Conservation (phyloP, 176 grass and related monocot genomes). For the Typha latifolia region DNA sequence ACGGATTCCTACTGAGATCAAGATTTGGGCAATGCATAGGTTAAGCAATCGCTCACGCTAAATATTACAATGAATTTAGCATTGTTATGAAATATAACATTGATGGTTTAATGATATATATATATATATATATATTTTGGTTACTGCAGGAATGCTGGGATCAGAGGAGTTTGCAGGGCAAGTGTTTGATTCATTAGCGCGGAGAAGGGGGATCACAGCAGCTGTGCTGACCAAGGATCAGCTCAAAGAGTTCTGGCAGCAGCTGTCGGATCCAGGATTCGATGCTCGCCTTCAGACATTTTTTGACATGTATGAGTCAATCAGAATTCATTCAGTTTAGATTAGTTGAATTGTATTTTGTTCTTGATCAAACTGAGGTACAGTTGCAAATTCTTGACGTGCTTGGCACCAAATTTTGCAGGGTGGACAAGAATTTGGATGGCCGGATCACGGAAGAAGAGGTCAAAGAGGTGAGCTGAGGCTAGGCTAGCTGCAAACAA, state of each 20-base stretch:
- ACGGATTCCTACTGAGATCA: conserved; percentile 61
- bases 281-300: conserved; percentile 79
- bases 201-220: conserved; percentile 49
- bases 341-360: background rate
- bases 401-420: conserved; percentile 19
- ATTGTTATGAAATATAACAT: no score
- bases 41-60: background rate
- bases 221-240: conserved; percentile 62
- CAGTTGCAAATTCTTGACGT: background rate
- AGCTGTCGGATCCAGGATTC: conserved; percentile 75
- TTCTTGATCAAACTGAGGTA: background rate
- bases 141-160: conserved; percentile 51
- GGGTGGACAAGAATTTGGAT: conserved; percentile 94
- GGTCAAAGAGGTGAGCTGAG: conserved; percentile 56
- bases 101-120: background rate
- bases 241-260: conserved; percentile 77
- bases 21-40: conserved; percentile 89
- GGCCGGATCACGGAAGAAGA: conserved; percentile 81
- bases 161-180: conserved; percentile 74
- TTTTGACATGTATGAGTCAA: conserved; percentile 75
- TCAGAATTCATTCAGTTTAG: background rate
- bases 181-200: conserved; percentile 65
- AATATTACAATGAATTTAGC: no score
- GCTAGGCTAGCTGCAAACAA: background rate
- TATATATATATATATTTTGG: no score